Evolutionary conservation across 805 yeast species (phyloP).

Genomic region (Pichia gijzeniarum): DNA sequence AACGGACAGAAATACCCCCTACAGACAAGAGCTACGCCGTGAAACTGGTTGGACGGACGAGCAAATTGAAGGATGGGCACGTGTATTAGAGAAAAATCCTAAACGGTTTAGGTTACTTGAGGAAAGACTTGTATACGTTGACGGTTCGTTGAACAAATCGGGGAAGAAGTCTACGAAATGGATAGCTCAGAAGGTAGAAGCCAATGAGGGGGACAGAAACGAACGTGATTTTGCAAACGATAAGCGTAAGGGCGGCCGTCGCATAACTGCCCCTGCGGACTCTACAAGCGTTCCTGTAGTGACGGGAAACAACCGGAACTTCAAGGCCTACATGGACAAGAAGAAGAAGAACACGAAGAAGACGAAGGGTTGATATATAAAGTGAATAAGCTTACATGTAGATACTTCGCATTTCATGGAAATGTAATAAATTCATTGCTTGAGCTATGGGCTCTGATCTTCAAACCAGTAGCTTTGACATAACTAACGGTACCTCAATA

Average conservation of each 20-base stretch:
- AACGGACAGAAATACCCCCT: slow-evolving; percentile 38
- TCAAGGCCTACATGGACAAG: slow-evolving; percentile 16
- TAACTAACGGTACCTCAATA: too few relatives aligned
- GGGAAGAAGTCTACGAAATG: slow-evolving; percentile 20
- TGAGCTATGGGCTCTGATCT: too few relatives aligned
- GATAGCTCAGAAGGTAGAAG: too few relatives aligned
- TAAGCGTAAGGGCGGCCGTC: slow-evolving; percentile 1
- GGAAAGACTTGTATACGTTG: slow-evolving; percentile 46
- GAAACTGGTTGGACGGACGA: slow-evolving; percentile 75
- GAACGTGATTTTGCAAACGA: slow-evolving; percentile 3
- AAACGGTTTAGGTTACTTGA: slow-evolving; percentile 55
- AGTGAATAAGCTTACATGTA: slow-evolving; percentile 41
- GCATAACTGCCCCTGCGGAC: neutral
- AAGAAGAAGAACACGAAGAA: slow-evolving; percentile 45
- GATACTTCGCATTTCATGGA: too few relatives aligned
- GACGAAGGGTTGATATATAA: slow-evolving; percentile 30
- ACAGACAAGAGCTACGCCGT: slow-evolving; percentile 44
- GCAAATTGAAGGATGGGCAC: slow-evolving; percentile 90
- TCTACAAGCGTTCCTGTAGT: too few relatives aligned
- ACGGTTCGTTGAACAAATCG: slow-evolving; percentile 26
- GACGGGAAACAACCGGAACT: slow-evolving; percentile 7
- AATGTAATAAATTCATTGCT: too few relatives aligned
- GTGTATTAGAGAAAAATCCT: slow-evolving; percentile 65
- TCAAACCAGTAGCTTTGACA: too few relatives aligned
- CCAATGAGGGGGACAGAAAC: slow-evolving; percentile 7